These are phyloP conservation scores for Eucalyptus marginata DNA, from an alignment of 345 rosid genomes.

Conservation along the genomic window DNA sequence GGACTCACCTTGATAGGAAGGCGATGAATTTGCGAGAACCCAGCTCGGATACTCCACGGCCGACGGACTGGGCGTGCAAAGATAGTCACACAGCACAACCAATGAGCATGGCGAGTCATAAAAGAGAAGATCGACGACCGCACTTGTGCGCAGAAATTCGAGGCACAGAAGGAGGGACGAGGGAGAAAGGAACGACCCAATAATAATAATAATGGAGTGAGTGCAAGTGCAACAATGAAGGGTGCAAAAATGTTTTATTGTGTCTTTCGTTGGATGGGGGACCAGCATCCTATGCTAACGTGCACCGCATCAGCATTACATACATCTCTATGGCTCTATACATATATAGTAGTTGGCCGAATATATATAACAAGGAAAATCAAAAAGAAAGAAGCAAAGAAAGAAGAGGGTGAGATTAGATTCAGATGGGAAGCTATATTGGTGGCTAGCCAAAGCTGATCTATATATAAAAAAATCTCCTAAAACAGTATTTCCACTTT, in stretches of 20 bases:
- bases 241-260: conserved; percentile 1
- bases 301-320: conserved; percentile 54
- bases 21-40: neutral
- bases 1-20: conserved; percentile 28
- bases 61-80: conserved; percentile 11
- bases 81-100: neutral
- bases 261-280: neutral
- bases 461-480: conserved; percentile 17
- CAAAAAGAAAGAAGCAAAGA: neutral
- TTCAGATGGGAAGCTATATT: conserved; percentile 27
- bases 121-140: conserved; percentile 5
- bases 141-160: neutral
- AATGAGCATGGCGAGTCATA: neutral
- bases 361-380: neutral
- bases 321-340: neutral
- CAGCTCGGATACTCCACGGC: neutral
- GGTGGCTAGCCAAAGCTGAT: conserved; percentile 48
- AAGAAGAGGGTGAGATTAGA: conserved; percentile 5
- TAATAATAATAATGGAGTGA: neutral
- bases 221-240: conserved; percentile 9
- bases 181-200: neutral
- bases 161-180: neutral
- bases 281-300: conserved; percentile 61
- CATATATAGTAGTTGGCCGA: neutral
- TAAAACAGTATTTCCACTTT: conserved; percentile 28